A percentile compares a stretch with the other conserved stretches of the same genome.
Conservation (phyloP, 805 yeast genomes). For the Metschnikowia santaceciliae region DNA sequence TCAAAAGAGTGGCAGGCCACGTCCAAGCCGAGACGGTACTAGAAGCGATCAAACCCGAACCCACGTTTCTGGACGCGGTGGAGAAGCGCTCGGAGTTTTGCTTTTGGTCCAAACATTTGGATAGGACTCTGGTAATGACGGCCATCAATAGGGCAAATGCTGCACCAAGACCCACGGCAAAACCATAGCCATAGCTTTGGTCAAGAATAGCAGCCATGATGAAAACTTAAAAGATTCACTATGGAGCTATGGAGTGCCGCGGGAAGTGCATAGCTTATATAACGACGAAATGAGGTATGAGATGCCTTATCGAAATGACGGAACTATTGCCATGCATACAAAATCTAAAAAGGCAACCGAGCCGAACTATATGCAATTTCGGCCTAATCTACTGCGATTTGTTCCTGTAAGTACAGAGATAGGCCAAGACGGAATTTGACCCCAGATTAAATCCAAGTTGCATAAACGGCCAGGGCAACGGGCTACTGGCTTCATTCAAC, state of each 20-base stretch:
- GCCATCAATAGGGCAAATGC: slow-evolving; percentile 9
- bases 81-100: slow-evolving; percentile 12
- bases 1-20: slow-evolving; percentile 35
- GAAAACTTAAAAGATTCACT: neutral
- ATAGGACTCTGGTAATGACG: slow-evolving; percentile 6
- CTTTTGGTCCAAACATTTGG: slow-evolving; percentile 6
- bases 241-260: neutral
- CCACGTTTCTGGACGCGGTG: slow-evolving; percentile 9
- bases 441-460: neutral
- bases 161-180: slow-evolving; percentile 9
- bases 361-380: neutral
- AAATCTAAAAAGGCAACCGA: neutral
- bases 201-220: slow-evolving; percentile 6
- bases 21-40: slow-evolving; percentile 11
- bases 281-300: neutral
- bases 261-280: neutral
- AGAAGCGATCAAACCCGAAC: slow-evolving; percentile 7
- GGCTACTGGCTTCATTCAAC: neutral
- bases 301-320: neutral
- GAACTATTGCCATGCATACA: neutral
- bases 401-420: neutral
- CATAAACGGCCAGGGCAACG: neutral
- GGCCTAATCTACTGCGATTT: neutral
- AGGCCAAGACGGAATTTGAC: neutral
- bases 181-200: slow-evolving; percentile 8